Evolutionary conservation across 139 green algal species (phyloP).

Genomic region (Astrephomene gubernaculifera): DNA sequence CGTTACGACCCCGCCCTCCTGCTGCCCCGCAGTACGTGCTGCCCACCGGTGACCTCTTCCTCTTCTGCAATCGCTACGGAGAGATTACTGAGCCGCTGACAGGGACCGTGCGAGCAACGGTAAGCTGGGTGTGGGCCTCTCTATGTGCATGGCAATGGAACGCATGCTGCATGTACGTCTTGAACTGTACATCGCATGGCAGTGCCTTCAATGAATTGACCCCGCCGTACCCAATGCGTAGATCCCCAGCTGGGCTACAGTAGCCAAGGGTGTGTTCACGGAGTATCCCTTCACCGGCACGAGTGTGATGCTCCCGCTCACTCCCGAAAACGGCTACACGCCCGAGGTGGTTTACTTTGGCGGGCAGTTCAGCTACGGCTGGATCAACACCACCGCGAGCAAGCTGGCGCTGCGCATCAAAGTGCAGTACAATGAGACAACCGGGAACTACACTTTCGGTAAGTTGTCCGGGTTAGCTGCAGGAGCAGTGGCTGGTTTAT

Average conservation of each 20-base stretch:
- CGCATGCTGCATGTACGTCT: too few species aligned
- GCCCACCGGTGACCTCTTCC: constrained; percentile 36
- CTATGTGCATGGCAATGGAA: too few species aligned
- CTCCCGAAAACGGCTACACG: constrained; percentile 39
- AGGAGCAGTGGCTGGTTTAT: background rate
- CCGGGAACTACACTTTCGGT: constrained; percentile 27
- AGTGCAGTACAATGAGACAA: background rate
- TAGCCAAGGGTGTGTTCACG: constrained; percentile 30
- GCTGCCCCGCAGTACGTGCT: constrained; percentile 9
- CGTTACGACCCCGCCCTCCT: too few species aligned
- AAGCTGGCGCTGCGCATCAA: constrained; percentile 12
- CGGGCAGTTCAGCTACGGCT: constrained; percentile 38
- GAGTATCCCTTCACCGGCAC: constrained; percentile 41
- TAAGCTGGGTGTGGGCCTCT: background rate
- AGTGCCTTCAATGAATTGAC: too few species aligned
- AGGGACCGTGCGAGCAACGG: background rate
- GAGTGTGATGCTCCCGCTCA: constrained; percentile 37
- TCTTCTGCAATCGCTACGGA: constrained; percentile 48
- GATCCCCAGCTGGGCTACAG: background rate
- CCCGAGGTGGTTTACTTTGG: constrained; percentile 47
- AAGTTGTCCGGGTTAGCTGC: background rate
- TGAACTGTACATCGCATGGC: too few species aligned
- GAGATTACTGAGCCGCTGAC: constrained; percentile 31
- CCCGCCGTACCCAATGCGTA: too few species aligned
- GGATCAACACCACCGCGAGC: constrained; percentile 29